A percentile compares a stretch with the other conserved stretches of the same genome.
Conservation (phyloP, 2,329 filamentous ascomycete species). For the Penicillium sp. region DNA sequence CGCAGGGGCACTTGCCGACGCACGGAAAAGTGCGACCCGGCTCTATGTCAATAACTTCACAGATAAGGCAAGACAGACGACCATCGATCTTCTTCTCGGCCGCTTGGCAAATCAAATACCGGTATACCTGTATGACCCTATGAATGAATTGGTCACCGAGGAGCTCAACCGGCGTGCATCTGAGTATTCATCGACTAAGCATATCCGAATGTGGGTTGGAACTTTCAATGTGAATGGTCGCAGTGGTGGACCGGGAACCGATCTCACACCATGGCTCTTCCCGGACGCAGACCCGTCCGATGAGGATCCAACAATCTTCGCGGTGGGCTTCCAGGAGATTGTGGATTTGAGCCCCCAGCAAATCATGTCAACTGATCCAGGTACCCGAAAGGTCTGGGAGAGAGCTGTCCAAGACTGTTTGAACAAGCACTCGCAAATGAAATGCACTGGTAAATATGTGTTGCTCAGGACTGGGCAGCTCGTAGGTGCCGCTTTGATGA, state of each 20-base stretch:
- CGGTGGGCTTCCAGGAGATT: conserved; percentile 93
- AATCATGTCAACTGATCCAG: conserved; percentile 97
- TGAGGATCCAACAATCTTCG: conserved; percentile 74
- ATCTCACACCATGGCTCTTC: conserved; percentile 81
- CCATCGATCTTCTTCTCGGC: conserved; percentile 87
- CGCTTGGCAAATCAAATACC: conserved; percentile 74
- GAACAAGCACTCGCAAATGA: conserved; percentile 61
- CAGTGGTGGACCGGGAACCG: conserved; percentile 67
- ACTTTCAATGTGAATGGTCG: conserved; percentile 95
- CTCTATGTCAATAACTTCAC: conserved; percentile 98
- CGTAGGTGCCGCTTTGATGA: conserved; percentile 84
- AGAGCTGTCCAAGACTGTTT: conserved; percentile 68
- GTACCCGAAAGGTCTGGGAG: conserved; percentile 81
- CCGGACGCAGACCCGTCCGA: conserved; percentile 50
- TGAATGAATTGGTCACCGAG: conserved; percentile 79
- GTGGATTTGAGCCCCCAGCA: conserved; percentile 97
- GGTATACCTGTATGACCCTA: conserved; percentile 85
- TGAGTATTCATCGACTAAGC: conserved; percentile 69
- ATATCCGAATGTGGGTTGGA: conserved; percentile 74
- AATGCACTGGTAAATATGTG: conserved; percentile 73
- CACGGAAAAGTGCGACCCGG: conserved; percentile 85
- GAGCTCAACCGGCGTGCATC: conserved; percentile 61
- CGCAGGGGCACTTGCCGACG: conserved; percentile 88
- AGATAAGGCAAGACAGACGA: conserved; percentile 86
- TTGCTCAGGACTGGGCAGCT: conserved; percentile 86